phyloP scores from a whole-genome alignment of 768 basidiomycete genomes.

The Mycena crocata region DNA sequence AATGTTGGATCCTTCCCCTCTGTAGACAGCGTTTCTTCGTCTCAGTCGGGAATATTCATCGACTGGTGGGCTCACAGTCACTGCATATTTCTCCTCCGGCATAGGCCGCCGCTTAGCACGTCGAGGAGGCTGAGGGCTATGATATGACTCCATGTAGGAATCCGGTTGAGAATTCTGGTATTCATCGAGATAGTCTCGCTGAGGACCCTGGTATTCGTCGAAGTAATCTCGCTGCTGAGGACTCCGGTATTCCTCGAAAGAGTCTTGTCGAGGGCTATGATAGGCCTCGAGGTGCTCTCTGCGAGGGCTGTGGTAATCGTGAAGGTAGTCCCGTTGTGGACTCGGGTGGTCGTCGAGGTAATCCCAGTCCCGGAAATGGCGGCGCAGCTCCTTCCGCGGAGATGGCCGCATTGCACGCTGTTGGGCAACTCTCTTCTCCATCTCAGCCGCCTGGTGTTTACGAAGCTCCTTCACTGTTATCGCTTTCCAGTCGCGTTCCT shows the following conservation, averaged over 20 bases:
- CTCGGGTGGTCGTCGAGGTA: constrained; percentile 11
- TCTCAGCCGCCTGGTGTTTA: constrained; percentile 23
- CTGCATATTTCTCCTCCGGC: constrained; percentile 18
- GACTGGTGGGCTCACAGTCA: constrained; percentile 33
- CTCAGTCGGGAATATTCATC: constrained; percentile 22
- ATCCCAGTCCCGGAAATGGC: constrained; percentile 17
- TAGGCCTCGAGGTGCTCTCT: background rate
- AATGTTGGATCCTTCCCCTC: constrained; percentile 18
- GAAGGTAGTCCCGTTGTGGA: background rate
- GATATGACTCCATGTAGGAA: background rate
- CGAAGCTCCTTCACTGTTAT: constrained; percentile 28
- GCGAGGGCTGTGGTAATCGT: background rate
- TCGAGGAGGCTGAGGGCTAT: background rate
- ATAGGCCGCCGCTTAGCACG: background rate
- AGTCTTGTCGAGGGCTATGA: background rate
- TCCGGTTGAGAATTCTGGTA: constrained; percentile 6
- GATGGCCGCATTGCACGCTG: constrained; percentile 25
- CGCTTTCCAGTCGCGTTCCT: constrained; percentile 34
- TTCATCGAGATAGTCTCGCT: background rate
- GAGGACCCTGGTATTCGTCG: constrained; percentile 5
- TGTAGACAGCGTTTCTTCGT: constrained; percentile 28
- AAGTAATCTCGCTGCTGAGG: constrained; percentile 3
- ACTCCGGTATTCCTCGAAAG: background rate
- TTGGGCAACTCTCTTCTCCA: constrained; percentile 19
- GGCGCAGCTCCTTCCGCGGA: background rate